phyloP scores from a whole-genome alignment of 2,329 filamentous ascomycete species.

The Xylariales sp. region DNA sequence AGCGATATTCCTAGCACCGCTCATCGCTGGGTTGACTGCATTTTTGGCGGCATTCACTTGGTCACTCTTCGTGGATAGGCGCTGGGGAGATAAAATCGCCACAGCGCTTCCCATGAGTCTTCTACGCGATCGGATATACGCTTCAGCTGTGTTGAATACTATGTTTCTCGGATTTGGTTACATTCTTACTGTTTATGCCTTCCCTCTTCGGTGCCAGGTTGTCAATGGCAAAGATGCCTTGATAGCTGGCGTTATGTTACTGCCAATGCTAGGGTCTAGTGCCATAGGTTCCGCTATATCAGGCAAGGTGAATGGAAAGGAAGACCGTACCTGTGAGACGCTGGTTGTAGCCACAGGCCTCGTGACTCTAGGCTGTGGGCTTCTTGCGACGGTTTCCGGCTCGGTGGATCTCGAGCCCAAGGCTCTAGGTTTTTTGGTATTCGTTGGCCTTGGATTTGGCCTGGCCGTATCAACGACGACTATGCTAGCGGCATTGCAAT shows the following conservation, averaged over 20 bases:
- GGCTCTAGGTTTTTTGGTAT: slow-evolving; percentile 61
- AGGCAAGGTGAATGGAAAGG: slow-evolving; percentile 57
- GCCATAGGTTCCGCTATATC: slow-evolving; percentile 58
- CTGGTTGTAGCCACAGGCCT: slow-evolving; percentile 56
- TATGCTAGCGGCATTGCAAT: slow-evolving; percentile 57
- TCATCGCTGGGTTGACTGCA: slow-evolving; percentile 53
- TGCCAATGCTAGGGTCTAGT: slow-evolving; percentile 64
- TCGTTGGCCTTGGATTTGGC: slow-evolving; percentile 66
- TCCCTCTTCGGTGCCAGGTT: slow-evolving; percentile 63
- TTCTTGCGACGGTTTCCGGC: slow-evolving; percentile 56
- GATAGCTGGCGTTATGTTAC: slow-evolving; percentile 61
- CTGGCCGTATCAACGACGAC: slow-evolving; percentile 61
- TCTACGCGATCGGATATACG: slow-evolving; percentile 60
- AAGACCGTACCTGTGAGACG: slow-evolving; percentile 58
- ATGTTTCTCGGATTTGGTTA: slow-evolving; percentile 64
- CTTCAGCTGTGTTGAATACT: slow-evolving; percentile 57
- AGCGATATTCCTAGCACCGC: slow-evolving; percentile 56
- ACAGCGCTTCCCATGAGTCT: slow-evolving; percentile 62
- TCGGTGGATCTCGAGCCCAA: slow-evolving; percentile 55
- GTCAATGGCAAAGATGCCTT: slow-evolving; percentile 61
- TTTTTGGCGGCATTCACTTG: slow-evolving; percentile 56
- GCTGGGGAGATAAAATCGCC: slow-evolving; percentile 50
- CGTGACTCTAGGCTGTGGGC: slow-evolving; percentile 60
- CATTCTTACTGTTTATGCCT: slow-evolving; percentile 60
- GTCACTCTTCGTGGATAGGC: slow-evolving; percentile 51